phyloP scores from a whole-genome alignment of 2,329 filamentous ascomycete genomes.

The Cladosporium sp. region DNA sequence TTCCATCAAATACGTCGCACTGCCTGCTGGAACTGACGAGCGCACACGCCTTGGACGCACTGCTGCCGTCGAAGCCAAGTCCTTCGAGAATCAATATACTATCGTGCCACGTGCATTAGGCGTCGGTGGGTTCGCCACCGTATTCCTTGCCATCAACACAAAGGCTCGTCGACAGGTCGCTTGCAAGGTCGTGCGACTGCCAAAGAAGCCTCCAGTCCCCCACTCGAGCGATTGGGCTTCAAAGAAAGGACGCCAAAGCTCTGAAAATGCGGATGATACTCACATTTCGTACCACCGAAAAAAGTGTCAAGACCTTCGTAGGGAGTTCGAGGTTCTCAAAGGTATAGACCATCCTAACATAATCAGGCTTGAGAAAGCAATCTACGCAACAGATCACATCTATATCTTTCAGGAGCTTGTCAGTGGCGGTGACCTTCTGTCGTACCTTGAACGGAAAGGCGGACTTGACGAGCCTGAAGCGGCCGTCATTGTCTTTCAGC shows the following conservation, averaged over 20 bases:
- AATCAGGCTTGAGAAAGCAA: slow-evolving; percentile 57
- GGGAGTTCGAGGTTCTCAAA: slow-evolving; percentile 52
- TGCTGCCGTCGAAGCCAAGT: slow-evolving; percentile 24
- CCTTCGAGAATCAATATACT: slow-evolving; percentile 50
- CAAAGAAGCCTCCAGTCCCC: slow-evolving; percentile 23
- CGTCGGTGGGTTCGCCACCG: slow-evolving; percentile 53
- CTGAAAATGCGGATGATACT: background rate
- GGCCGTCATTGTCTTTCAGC: slow-evolving; percentile 56
- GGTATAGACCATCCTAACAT: slow-evolving; percentile 62
- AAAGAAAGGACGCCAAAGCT: background rate
- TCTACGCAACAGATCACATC: slow-evolving; percentile 53
- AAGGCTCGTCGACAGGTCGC: slow-evolving; percentile 61
- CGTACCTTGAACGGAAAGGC: slow-evolving; percentile 55
- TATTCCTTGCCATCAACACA: slow-evolving; percentile 57
- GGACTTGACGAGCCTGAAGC: slow-evolving; percentile 52
- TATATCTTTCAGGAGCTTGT: slow-evolving; percentile 64
- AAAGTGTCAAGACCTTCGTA: slow-evolving; percentile 20
- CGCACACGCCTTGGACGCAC: slow-evolving; percentile 4
- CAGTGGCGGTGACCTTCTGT: slow-evolving; percentile 61
- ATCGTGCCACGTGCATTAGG: slow-evolving; percentile 56
- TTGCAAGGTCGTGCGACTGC: slow-evolving; percentile 65
- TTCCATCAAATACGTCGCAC: slow-evolving; percentile 29
- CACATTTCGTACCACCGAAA: slow-evolving; percentile 2
- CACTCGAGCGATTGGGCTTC: slow-evolving; percentile 5
- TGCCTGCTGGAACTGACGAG: background rate